These are phyloP conservation scores for Xerocomellus chrysenteron DNA, from an alignment of 768 basidiomycete species.

Conservation along the genomic window DNA sequence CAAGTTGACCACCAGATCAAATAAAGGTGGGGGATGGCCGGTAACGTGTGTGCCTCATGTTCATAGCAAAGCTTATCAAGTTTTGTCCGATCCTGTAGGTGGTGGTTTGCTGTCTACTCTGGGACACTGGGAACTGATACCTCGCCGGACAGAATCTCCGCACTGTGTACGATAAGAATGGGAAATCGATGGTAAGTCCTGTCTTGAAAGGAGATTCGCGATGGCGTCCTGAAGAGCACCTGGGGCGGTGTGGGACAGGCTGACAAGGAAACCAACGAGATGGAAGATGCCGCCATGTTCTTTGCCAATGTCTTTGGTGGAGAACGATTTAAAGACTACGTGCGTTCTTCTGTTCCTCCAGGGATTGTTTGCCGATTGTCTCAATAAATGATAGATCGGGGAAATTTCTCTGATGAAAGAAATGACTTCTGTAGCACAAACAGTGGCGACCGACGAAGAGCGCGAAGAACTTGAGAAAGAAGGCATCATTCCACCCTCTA, in stretches of 20 bases:
- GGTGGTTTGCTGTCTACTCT: slow-evolving; percentile 15
- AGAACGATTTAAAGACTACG: slow-evolving; percentile 86
- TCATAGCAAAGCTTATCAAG: slow-evolving; percentile 89
- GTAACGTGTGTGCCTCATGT: slow-evolving; percentile 21
- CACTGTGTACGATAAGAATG: slow-evolving; percentile 92
- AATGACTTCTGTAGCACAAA: slow-evolving; percentile 80
- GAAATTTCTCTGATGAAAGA: slow-evolving; percentile 96
- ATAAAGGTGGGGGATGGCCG: slow-evolving; percentile 6
- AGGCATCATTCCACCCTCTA: slow-evolving; percentile 39
- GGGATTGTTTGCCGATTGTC: not conserved
- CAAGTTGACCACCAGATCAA: slow-evolving; percentile 30
- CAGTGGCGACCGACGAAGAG: slow-evolving; percentile 92
- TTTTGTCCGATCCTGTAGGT: slow-evolving; percentile 78
- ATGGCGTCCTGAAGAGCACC: slow-evolving; percentile 4
- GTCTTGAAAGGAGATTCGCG: slow-evolving; percentile 4
- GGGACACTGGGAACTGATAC: slow-evolving; percentile 4
- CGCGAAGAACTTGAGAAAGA: slow-evolving; percentile 82
- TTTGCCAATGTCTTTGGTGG: slow-evolving; percentile 97
- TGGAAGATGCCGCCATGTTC: slow-evolving; percentile 93
- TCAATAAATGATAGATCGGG: slow-evolving; percentile 65
- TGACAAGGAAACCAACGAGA: slow-evolving; percentile 77
- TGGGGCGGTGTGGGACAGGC: slow-evolving; percentile 37
- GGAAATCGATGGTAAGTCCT: slow-evolving; percentile 73
- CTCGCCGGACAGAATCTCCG: slow-evolving; percentile 63
- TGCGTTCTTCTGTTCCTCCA: slow-evolving; percentile 41